Base-by-base conservation (phyloP, 2,329 filamentous ascomycete species). In the Aureobasidium uvarum region DNA sequence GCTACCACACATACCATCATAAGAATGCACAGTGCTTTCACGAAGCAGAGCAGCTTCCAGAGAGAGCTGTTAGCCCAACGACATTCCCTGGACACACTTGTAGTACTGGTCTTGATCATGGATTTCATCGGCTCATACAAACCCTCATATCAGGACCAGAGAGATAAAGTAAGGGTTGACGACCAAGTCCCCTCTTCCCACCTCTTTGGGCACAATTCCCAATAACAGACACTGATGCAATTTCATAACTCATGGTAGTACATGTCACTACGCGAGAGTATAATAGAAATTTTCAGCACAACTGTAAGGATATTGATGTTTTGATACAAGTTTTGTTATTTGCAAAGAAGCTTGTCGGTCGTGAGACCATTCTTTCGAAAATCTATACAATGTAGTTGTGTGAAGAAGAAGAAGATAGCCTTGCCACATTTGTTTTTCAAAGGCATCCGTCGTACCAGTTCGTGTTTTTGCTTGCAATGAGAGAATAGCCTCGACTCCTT, bases 401-500 rank as follows among this genome's bases (percentile, higher is more conserved):
- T n/a, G 23, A 38, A n/a, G 31, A 54, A 38, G 33, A 36, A 38
- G 33, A 36, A 36, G 10, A 5, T 3, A 54, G 31, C 50, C 31
- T 54, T 54, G 31, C 50, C 28, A 20, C 50, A 54, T 36, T 13
- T 54, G 18, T 36, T 18, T 13, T 20, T 8, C 31, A 31, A 31
- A 38, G 55, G 39, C 55, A 46, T 41, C 55, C 55, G 14, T 58
- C 55, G 39, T 58, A 56, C 52, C 52, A 36, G 14, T 56, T 56
- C 52, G 55, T 43, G 23, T 58, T 58, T 45, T 41, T 33, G 48
- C 23, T 33, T 36, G 41, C 28, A 60, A 59, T 43, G 55, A 45
- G 39, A 33, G n/a, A 33, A 33, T 54, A 58, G 25, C 56, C 56
- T 60, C 56, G 31, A 60, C 56, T 60, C 56, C 56, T 33, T 60